Conservation (phyloP, 2,329 filamentous ascomycete species). For the Arthrobotrys conoides region DNA sequence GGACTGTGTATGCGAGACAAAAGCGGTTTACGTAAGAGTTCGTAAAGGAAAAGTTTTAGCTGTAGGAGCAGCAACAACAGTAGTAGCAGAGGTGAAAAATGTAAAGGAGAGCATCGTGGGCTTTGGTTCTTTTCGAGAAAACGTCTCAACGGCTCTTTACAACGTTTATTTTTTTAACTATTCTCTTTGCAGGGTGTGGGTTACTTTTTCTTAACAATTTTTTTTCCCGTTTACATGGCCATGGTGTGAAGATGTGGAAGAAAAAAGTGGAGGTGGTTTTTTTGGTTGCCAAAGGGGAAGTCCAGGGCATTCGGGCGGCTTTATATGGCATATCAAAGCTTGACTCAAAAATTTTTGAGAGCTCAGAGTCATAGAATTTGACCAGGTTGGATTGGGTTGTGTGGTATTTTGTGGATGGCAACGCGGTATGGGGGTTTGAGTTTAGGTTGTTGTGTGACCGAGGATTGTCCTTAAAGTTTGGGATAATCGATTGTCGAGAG, state of each 20-base stretch:
- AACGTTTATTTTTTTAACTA: neutral
- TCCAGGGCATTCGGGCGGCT: slow-evolving; percentile 49
- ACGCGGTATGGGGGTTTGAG: neutral
- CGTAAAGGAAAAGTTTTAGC: neutral
- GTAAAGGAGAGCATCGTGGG: slow-evolving; percentile 48
- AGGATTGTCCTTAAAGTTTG: neutral
- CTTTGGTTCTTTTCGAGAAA: slow-evolving; percentile 8
- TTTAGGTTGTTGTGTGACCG: slow-evolving; percentile 12
- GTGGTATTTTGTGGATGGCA: slow-evolving; percentile 42
- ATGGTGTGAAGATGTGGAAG: slow-evolving; percentile 22
- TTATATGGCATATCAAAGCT: slow-evolving; percentile 39
- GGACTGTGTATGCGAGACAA: too few species aligned
- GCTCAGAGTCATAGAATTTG: slow-evolving; percentile 29
- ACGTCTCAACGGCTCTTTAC: slow-evolving; percentile 5
- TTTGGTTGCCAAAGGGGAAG: slow-evolving; percentile 38
- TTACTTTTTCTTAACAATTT: slow-evolving; percentile 14
- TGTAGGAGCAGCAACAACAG: slow-evolving; percentile 16
- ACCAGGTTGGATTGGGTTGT: slow-evolving; percentile 1
- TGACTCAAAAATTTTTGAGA: slow-evolving; percentile 33
- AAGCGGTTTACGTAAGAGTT: neutral
- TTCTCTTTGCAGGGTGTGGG: slow-evolving; percentile 11
- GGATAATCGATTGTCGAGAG: neutral
- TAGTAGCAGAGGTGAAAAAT: slow-evolving; percentile 18
- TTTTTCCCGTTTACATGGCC: slow-evolving; percentile 28
- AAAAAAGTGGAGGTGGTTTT: slow-evolving; percentile 46